phyloP scores from a whole-genome alignment of 306 rosid species.

The Begonia masoniana region DNA sequence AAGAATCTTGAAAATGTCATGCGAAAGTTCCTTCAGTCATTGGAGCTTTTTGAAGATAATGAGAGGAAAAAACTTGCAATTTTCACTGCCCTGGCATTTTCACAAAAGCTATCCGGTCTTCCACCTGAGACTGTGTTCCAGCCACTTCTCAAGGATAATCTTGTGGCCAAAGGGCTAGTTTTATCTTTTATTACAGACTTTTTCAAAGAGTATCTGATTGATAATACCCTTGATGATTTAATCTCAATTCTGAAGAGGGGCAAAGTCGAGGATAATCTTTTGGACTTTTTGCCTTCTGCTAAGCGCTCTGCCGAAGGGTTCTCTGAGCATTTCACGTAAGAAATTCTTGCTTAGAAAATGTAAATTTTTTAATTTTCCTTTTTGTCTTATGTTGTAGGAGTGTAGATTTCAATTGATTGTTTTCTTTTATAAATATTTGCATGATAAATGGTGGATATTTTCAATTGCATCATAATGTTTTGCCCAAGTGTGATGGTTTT shows the following conservation, averaged over 20 bases:
- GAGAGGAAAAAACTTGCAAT: conserved; percentile 98
- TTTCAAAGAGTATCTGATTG: conserved; percentile 89
- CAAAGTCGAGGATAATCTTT: conserved; percentile 87
- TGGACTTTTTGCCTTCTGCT: conserved; percentile 77
- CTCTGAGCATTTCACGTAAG: conserved; percentile 95
- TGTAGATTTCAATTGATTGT: background rate
- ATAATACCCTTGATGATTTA: conserved; percentile 95
- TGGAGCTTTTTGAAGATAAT: conserved; percentile 98
- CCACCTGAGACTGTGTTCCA: conserved; percentile 98
- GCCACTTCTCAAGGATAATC: conserved; percentile 96
- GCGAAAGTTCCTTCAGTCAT: conserved; percentile 89
- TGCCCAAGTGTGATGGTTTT: no score
- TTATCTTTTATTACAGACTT: conserved; percentile 87
- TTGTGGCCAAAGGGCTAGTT: conserved; percentile 98
- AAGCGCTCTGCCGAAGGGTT: conserved; percentile 74
- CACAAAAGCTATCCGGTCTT: conserved; percentile 97
- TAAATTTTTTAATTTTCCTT: background rate
- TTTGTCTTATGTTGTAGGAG: no score
- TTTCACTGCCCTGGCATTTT: conserved; percentile 97
- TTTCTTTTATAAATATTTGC: background rate
- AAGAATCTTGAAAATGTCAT: conserved; percentile 98
- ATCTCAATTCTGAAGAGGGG: conserved; percentile 93
- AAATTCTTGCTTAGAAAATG: background rate
- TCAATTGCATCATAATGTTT: no score
- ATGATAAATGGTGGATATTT: no score